phyloP scores from a whole-genome alignment of 108 stramenopile species.

The Discostella stelligeroides region DNA sequence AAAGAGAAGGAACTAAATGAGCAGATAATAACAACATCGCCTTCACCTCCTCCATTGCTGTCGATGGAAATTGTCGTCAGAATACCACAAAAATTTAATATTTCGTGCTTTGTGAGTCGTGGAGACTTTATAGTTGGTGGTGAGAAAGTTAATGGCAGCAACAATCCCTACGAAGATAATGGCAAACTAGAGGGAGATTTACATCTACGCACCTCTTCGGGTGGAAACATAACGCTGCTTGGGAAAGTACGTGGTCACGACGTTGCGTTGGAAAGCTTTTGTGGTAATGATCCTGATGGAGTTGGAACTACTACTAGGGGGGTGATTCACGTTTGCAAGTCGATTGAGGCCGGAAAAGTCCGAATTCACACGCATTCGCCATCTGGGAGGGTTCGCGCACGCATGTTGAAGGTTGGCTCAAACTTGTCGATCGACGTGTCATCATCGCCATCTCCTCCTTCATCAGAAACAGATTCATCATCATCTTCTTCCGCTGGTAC shows the following conservation, averaged over 20 bases:
- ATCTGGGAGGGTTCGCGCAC: not conserved
- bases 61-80: no score
- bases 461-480: no score
- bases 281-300: no score
- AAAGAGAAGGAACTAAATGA: no score
- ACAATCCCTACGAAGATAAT: not conserved
- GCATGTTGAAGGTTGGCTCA: not conserved
- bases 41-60: no score
- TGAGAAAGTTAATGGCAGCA: not conserved
- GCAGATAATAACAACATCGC: no score
- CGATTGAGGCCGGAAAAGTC: not conserved
- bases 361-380: not conserved
- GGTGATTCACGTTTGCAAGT: no score
- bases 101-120: no score
- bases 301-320: no score
- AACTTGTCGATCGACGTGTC: not conserved
- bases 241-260: not conserved
- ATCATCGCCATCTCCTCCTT: not conserved
- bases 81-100: no score
- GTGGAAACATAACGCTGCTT: not conserved
- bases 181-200: not conserved
- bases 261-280: not conserved
- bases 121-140: not conserved
- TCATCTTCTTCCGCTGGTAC: no score
- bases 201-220: no score